These are phyloP conservation scores for Trypanosoma rangeli DNA, from an alignment of 208 protist species.

Conservation along the genomic window DNA sequence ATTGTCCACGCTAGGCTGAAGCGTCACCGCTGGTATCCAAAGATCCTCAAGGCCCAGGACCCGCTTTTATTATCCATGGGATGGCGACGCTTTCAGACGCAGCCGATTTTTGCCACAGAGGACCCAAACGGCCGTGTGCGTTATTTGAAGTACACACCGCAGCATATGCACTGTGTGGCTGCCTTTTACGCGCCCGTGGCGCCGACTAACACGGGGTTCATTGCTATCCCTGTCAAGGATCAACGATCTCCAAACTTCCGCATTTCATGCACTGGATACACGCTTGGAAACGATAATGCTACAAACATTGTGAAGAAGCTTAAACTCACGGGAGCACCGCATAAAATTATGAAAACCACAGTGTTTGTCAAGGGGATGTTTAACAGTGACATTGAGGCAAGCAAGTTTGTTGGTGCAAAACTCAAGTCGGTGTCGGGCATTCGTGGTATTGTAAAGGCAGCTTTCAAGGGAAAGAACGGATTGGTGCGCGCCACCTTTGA, in stretches of 20 bases:
- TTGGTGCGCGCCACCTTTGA: slow-evolving; percentile 99
- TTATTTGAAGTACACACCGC: slow-evolving; percentile 99
- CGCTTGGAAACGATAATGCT: slow-evolving; percentile 95
- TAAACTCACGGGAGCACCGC: slow-evolving; percentile 97
- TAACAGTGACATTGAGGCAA: slow-evolving; percentile 92
- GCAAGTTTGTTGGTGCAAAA: slow-evolving; percentile 98
- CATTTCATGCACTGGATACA: slow-evolving; percentile 95
- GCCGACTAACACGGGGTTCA: slow-evolving; percentile 96
- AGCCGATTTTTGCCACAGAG: slow-evolving; percentile 94
- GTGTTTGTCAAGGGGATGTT: slow-evolving; percentile 98
- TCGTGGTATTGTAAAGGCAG: slow-evolving; percentile 98
- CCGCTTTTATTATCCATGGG: slow-evolving; percentile 98
- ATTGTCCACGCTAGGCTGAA: slow-evolving; percentile 96
- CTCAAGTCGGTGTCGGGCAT: slow-evolving; percentile 98
- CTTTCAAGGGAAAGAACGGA: slow-evolving; percentile 91
- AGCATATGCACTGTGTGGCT: slow-evolving; percentile 99
- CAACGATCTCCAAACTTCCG: slow-evolving; percentile 87
- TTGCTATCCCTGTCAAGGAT: slow-evolving; percentile 88
- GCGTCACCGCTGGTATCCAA: slow-evolving; percentile 98
- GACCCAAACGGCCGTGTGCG: slow-evolving; percentile 96
- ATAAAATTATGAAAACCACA: slow-evolving; percentile 98
- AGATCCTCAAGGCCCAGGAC: slow-evolving; percentile 98
- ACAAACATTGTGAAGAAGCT: slow-evolving; percentile 99
- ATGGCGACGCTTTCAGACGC: slow-evolving; percentile 98
- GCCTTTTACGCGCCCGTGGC: slow-evolving; percentile 97